Evolutionary conservation across 176 grass and related monocot genomes (phyloP).

Genomic region (Hordeum vulgare): DNA sequence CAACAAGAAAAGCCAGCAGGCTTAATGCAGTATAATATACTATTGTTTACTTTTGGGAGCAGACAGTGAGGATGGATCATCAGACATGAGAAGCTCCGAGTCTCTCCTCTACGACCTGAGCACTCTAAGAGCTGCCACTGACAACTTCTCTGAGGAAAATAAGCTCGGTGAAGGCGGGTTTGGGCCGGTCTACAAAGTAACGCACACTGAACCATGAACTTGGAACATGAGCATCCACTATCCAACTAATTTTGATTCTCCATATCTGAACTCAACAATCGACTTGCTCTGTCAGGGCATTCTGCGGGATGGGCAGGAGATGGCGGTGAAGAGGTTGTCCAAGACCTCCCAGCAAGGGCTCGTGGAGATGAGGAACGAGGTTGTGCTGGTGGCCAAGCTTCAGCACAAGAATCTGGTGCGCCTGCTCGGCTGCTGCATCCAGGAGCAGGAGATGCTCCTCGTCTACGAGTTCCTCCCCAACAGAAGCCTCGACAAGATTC

Average conservation of each 20-base stretch:
- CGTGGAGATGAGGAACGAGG: conserved; percentile 42
- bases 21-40: background rate
- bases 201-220: background rate
- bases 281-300: conserved; percentile 17
- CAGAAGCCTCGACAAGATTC: background rate
- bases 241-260: background rate
- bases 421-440: conserved; percentile 43
- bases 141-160: conserved; percentile 54
- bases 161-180: conserved; percentile 57
- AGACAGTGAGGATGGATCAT: background rate
- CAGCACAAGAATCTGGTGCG: conserved; percentile 56
- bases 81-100: background rate
- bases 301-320: conserved; percentile 24
- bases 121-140: conserved; percentile 21
- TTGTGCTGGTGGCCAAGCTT: conserved; percentile 41
- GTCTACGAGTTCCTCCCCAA: background rate
- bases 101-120: background rate
- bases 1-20: background rate
- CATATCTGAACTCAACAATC: background rate
- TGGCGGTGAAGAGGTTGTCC: conserved; percentile 57
- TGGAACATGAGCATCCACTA: background rate
- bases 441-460: conserved; percentile 43
- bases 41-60: background rate
- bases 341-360: conserved; percentile 32
- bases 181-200: conserved; percentile 60